Evolutionary conservation across 495 filamentous ascomycete species (phyloP).

Genomic region (Penicillium diatomitis): DNA sequence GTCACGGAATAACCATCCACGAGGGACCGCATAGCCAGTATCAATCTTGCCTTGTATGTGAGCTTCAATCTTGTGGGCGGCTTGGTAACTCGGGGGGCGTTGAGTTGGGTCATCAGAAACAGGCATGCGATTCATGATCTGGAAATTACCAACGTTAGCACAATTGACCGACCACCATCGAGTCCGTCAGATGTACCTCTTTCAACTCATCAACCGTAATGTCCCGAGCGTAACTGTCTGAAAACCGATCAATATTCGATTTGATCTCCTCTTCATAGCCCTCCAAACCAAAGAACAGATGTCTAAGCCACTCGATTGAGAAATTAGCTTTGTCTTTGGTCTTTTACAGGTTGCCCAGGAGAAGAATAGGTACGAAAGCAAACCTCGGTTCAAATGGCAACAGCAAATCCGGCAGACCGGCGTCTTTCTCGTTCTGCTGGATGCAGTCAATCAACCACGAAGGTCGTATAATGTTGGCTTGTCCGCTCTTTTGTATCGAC

Average conservation of each 20-base stretch:
- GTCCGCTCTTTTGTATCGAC: conserved; percentile 61
- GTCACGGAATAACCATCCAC: conserved; percentile 60
- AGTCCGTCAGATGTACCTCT: conserved; percentile 22
- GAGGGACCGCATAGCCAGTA: conserved; percentile 28
- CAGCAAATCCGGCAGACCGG: conserved; percentile 43
- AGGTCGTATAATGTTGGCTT: conserved; percentile 63
- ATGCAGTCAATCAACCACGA: conserved; percentile 82
- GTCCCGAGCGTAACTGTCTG: conserved; percentile 77
- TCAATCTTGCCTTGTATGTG: conserved; percentile 41
- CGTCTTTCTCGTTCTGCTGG: conserved; percentile 54
- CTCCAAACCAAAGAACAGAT: conserved; percentile 47
- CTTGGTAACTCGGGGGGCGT: conserved; percentile 15
- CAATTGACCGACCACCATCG: no score
- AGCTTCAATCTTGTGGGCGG: conserved; percentile 47
- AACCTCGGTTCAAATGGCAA: conserved; percentile 64
- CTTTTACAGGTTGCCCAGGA: conserved; percentile 1
- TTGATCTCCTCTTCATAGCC: conserved; percentile 35
- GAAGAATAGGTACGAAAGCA: conserved; percentile 21
- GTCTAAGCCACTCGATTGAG: conserved; percentile 17
- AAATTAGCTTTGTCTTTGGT: background rate
- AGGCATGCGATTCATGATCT: conserved; percentile 42
- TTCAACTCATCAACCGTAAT: conserved; percentile 55
- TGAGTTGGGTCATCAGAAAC: conserved; percentile 18
- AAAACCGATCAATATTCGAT: conserved; percentile 60
- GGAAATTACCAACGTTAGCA: background rate